A percentile compares a stretch with the other conserved stretches of the same genome.
Evolutionary conservation across 2,329 filamentous ascomycete genomes (phyloP).

Genomic region (Trichoderma lentiforme): DNA sequence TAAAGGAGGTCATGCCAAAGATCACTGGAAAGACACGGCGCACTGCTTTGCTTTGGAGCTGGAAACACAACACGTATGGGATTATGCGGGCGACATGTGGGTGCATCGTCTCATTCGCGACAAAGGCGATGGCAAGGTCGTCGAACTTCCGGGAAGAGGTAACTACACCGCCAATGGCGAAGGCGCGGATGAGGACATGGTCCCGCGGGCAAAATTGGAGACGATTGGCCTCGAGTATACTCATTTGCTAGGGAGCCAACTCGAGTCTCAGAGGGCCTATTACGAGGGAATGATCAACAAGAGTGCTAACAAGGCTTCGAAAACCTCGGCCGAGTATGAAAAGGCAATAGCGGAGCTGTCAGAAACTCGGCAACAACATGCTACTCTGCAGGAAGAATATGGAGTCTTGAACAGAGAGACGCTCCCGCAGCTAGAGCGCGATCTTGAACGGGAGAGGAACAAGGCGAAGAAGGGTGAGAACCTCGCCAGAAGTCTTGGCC

Average conservation of each 20-base stretch:
- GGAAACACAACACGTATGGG: constrained; percentile 93
- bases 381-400: constrained; percentile 45
- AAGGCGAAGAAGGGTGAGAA: constrained; percentile 70
- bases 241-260: constrained; percentile 84
- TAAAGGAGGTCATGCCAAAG: constrained; percentile 88
- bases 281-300: constrained; percentile 91
- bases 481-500: constrained; percentile 71
- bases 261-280: constrained; percentile 89
- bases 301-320: constrained; percentile 81
- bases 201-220: constrained; percentile 65
- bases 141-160: constrained; percentile 71
- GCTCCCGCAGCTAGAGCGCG: constrained; percentile 68
- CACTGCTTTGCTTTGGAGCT: constrained; percentile 94
- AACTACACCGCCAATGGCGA: constrained; percentile 24
- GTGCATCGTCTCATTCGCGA: constrained; percentile 93
- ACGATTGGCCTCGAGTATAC: constrained; percentile 92
- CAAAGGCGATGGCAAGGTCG: constrained; percentile 87
- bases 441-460: constrained; percentile 64
- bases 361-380: constrained; percentile 48
- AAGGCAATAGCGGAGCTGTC: constrained; percentile 52
- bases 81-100: constrained; percentile 93
- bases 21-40: constrained; percentile 84
- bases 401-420: constrained; percentile 52
- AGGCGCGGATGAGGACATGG: constrained; percentile 56
- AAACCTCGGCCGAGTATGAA: constrained; percentile 66